Percentiles rank a stretch among this genome's conserved stretches.
Evolutionary conservation across 2,329 filamentous ascomycete species (phyloP).

Genomic region (Pezicula radicicola): DNA sequence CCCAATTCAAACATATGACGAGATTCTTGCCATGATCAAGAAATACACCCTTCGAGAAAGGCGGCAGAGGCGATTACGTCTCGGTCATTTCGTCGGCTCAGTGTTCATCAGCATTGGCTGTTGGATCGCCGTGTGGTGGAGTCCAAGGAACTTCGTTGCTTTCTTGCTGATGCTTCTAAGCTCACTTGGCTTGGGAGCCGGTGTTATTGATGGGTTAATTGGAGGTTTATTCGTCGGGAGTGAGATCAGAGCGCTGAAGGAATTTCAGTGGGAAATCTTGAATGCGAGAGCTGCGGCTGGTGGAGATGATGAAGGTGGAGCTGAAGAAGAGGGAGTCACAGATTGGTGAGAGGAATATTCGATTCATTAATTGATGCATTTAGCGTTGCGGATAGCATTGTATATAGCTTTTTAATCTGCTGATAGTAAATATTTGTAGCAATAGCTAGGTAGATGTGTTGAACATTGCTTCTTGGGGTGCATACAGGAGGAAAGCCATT

Average conservation of each 20-base stretch:
- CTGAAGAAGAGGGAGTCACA: slow-evolving; percentile 20
- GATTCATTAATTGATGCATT: too few relatives aligned
- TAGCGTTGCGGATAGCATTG: too few relatives aligned
- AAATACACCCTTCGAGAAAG: slow-evolving; percentile 70
- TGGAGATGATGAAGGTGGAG: slow-evolving; percentile 19
- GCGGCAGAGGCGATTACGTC: slow-evolving; percentile 67
- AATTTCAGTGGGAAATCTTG: slow-evolving; percentile 91
- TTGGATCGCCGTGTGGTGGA: slow-evolving; percentile 83
- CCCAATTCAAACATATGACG: slow-evolving; percentile 57
- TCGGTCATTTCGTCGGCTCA: slow-evolving; percentile 69
- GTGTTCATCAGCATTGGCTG: slow-evolving; percentile 69
- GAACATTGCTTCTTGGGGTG: too few relatives aligned
- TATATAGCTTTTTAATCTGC: too few relatives aligned
- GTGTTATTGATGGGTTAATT: slow-evolving; percentile 81
- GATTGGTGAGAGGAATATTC: slow-evolving; percentile 22
- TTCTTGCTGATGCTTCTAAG: slow-evolving; percentile 80
- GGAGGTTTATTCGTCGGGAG: slow-evolving; percentile 82
- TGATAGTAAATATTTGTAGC: too few relatives aligned
- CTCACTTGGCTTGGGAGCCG: slow-evolving; percentile 72
- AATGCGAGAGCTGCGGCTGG: slow-evolving; percentile 51
- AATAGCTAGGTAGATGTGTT: too few relatives aligned
- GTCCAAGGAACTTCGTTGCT: slow-evolving; percentile 68
- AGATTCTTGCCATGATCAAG: slow-evolving; percentile 69
- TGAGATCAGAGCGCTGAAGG: slow-evolving; percentile 77
- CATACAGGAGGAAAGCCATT: too few relatives aligned